These are phyloP conservation scores for Cylindrodendrum hubeiense DNA, from an alignment of 2,329 filamentous ascomycete genomes.

Conservation along the genomic window DNA sequence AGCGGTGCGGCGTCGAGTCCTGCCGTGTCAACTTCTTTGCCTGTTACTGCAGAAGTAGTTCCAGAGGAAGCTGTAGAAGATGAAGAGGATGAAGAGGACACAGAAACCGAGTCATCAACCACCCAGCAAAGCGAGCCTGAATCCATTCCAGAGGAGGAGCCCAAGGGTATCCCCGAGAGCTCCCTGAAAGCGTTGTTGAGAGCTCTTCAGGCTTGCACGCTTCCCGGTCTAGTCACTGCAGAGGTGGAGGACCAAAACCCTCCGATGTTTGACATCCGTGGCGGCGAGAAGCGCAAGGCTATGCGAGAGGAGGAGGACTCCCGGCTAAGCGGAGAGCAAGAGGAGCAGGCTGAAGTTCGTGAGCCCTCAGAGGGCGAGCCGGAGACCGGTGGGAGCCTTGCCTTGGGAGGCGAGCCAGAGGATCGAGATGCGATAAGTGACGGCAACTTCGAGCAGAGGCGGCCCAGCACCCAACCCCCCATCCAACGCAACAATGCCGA, in stretches of 20 bases:
- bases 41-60: conserved; percentile 63
- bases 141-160: conserved; percentile 1
- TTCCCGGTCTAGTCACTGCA: conserved; percentile 40
- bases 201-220: conserved; percentile 51
- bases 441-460: conserved; percentile 65
- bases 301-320: conserved; percentile 80
- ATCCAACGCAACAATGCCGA: conserved; percentile 74
- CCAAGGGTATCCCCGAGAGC: conserved; percentile 35
- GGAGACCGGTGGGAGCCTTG: conserved; percentile 85
- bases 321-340: conserved; percentile 60
- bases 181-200: conserved; percentile 53
- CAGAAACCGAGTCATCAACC: conserved; percentile 40
- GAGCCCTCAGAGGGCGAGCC: conserved; percentile 77
- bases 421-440: conserved; percentile 73
- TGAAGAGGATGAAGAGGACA: conserved; percentile 47
- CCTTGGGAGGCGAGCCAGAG: conserved; percentile 93
- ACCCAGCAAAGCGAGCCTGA: conserved; percentile 33
- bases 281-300: conserved; percentile 83
- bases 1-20: conserved; percentile 87
- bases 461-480: conserved; percentile 80
- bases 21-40: conserved; percentile 72
- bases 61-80: conserved; percentile 57
- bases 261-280: conserved; percentile 84
- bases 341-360: conserved; percentile 59
- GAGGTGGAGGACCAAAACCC: conserved; percentile 58